These are phyloP conservation scores for Gracilaria vermiculophylla DNA, from an alignment of 23 red algal genomes.

Conservation along the genomic window DNA sequence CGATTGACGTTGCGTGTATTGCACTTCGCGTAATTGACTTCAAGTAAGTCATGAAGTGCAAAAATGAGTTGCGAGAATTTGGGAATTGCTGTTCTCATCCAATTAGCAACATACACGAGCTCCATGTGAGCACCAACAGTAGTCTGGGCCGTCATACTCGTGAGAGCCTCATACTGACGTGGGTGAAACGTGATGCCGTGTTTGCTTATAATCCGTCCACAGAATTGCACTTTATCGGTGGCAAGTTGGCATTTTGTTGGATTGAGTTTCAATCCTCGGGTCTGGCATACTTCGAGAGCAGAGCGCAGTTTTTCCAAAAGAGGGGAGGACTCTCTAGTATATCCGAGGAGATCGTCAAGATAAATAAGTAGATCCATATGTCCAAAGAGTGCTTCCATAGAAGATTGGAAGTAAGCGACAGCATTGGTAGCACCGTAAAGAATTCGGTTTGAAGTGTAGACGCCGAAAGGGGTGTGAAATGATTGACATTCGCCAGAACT, in stretches of 20 bases:
- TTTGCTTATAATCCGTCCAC: not conserved
- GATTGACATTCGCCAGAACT: constrained; percentile 8
- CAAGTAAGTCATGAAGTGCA: not conserved
- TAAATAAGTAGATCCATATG: constrained; percentile 26
- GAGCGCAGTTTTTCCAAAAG: constrained; percentile 9
- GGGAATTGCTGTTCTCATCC: constrained; percentile 31
- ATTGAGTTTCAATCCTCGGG: constrained; percentile 7
- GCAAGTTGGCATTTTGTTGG: not conserved
- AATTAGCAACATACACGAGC: constrained; percentile 31
- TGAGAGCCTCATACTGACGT: not conserved
- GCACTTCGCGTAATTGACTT: no score
- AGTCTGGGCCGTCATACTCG: not conserved
- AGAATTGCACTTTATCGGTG: not conserved
- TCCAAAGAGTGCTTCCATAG: constrained; percentile 3
- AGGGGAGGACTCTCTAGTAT: not conserved
- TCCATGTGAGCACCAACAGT: not conserved
- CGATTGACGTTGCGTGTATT: no score
- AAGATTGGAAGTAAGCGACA: constrained; percentile 31
- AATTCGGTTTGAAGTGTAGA: not conserved
- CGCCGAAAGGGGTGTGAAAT: constrained; percentile 4
- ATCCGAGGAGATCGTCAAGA: not conserved
- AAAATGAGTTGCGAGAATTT: not conserved
- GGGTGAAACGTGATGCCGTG: not conserved
- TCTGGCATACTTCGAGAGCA: not conserved
- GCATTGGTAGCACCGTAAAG: not conserved